Evolutionary conservation across 306 rosid genomes (phyloP), one percentile per base, ranked within the genome.

Genomic region (Vigna hirtella): DNA sequence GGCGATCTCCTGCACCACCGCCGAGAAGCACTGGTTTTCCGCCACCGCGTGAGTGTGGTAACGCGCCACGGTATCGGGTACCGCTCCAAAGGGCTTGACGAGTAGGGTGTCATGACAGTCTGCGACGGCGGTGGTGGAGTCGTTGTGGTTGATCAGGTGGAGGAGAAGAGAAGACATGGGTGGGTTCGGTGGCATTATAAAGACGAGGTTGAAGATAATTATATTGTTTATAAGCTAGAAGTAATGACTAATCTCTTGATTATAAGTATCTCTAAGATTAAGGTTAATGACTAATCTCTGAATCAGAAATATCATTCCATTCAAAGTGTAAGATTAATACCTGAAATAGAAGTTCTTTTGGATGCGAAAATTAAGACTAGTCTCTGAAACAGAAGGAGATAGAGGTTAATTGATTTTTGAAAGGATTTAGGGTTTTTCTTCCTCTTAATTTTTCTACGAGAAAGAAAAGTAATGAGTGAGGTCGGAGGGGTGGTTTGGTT

Each of bases 21-120:
- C 90, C 34, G 98, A 92, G 88, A 70, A 92, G 82, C 91, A 87
- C 91, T 93, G 97, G 84, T 88, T 57, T 0, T 86, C 52, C 0
- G 85, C 42, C 1, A 81, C 79, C 0, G 81, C 52, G 70, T 89
- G 92, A 16, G 81, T 82, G 85, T 95, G 98, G 81, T 82, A 82
- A 16, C 79, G 74, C 5, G 91, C 89, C 70, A 92, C 92, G 0
- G 79, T 64, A 3, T 89, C 93, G 0, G 96, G 93, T 30, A 82
- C 47, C 40, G 79, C 9, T 11, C 47, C 24, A 15, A 49, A 43
- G 34, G 72, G 62, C 38, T 69, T 72, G 47, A 4, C 48, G 5
- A 4, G n/a, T 62, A 32, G 1, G 52, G 52, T 28, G 20, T 76
- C 34, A 49, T 57, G 73, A 45, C 28, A 45, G 57, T 47, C 47